A percentile compares a stretch with the other conserved stretches of the same genome.
These are phyloP conservation scores for Entoloma clypeatum DNA, from an alignment of 1,284 basidiomycete genomes.

Conservation along the genomic window DNA sequence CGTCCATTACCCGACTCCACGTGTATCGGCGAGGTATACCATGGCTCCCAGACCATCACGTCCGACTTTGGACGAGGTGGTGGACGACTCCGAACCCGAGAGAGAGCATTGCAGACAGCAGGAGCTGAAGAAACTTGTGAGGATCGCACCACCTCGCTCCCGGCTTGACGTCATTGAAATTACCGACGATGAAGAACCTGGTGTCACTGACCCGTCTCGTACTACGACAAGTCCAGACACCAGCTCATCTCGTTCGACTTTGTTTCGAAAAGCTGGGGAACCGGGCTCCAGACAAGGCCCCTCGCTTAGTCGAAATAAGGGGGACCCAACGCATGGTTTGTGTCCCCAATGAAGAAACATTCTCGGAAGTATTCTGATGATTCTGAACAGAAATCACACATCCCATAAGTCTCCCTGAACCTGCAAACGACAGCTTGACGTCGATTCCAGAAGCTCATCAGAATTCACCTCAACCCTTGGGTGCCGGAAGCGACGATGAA, in stretches of 20 bases:
- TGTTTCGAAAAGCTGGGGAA: neutral
- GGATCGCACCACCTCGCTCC: neutral
- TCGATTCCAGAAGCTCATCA: neutral
- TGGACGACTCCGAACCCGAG: constrained; percentile 70
- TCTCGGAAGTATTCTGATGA: too few relatives aligned
- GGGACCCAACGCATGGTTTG: too few relatives aligned
- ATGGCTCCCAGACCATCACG: constrained; percentile 6
- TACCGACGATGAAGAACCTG: constrained; percentile 21
- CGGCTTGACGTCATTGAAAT: constrained; percentile 22
- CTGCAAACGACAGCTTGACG: neutral
- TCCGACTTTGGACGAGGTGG: constrained; percentile 33
- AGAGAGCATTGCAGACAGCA: constrained; percentile 42
- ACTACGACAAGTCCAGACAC: constrained; percentile 1
- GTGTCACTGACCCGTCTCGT: too few relatives aligned
- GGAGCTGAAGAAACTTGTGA: constrained; percentile 3
- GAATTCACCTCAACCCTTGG: neutral
- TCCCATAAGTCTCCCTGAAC: neutral
- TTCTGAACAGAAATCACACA: neutral
- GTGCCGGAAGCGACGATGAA: constrained; percentile 11
- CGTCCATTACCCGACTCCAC: too few relatives aligned
- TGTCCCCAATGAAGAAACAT: neutral
- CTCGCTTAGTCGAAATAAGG: too few relatives aligned
- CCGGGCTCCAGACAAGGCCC: neutral
- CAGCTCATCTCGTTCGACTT: neutral
- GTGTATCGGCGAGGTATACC: too few relatives aligned